Conservation (phyloP, 1,284 basidiomycete genomes). For the Neonothopanus nambi region DNA sequence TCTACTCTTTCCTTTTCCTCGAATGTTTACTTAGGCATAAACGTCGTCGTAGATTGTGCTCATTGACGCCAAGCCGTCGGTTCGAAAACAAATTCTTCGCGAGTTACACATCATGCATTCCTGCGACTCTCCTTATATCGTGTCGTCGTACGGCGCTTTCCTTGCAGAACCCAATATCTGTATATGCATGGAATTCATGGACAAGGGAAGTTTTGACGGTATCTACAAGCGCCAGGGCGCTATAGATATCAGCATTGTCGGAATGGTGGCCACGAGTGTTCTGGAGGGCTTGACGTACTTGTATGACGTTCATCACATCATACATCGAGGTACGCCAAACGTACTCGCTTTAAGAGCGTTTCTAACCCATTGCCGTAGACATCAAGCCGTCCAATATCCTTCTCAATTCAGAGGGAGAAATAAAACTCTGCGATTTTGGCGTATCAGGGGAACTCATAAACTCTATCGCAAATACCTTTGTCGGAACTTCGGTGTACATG, state of each 20-base stretch:
- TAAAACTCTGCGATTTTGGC: constrained; percentile 99
- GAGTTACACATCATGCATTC: constrained; percentile 99
- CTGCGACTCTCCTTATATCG: constrained; percentile 91
- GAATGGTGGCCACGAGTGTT: constrained; percentile 88
- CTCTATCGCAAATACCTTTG: constrained; percentile 97
- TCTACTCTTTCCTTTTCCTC: neutral
- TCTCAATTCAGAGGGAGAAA: constrained; percentile 89
- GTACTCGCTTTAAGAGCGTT: neutral
- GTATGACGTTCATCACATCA: constrained; percentile 98
- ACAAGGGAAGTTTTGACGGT: constrained; percentile 82
- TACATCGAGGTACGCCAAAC: constrained; percentile 81
- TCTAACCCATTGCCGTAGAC: constrained; percentile 53
- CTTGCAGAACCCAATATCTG: constrained; percentile 96
- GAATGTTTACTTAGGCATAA: neutral
- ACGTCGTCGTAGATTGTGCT: constrained; percentile 76
- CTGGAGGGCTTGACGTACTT: constrained; percentile 93
- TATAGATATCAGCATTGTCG: constrained; percentile 89
- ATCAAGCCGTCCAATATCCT: constrained; percentile 99
- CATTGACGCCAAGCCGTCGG: constrained; percentile 95
- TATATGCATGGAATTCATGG: constrained; percentile 99
- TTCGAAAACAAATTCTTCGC: constrained; percentile 97
- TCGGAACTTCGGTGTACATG: constrained; percentile 99
- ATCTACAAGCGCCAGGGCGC: constrained; percentile 94
- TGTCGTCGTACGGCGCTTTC: constrained; percentile 96
- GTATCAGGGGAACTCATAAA: constrained; percentile 99